Base-by-base conservation (phyloP, 441 rosid genomes). In the Geranium incanum region DNA sequence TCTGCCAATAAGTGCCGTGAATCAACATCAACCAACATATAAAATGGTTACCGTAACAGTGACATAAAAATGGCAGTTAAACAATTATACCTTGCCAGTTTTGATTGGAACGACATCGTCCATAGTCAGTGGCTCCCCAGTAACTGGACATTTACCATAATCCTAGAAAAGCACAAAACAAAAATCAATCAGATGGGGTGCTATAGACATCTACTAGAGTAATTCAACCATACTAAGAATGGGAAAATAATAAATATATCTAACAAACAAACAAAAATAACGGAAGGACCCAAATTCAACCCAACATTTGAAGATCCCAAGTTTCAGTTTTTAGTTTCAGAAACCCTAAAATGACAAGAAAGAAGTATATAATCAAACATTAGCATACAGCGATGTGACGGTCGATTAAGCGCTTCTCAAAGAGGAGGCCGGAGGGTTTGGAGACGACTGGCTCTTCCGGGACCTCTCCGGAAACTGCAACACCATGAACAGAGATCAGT, bases 141-240 rank as follows among this genome's bases (percentile, higher is more conserved):
- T 91, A 59, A 91, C 78, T 0, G 99, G 99, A 66, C 99, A 95
- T 79, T 89, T 95, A 73, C 97, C 99, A 80, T 76, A 88, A 78
- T 91, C 98, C 99, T 95, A 76, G 57, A 38, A 3, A 66, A 36
- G 39, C 2, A 52, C 68, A 4, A 36, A 66, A 67, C 36, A 72
- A 68, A 65, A 1, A 15, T 43, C 12, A 52, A 64, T 60, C 13
- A 62, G 15, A 37, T 41, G 12, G 60, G 12, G 38, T 11, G 33
- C 33, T 28, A 28, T 28, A 28, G 33, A 28, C 3, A 28, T 28
- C 33, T 1, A 28, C 33, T 28, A 2, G 33, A 28, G 33, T 21
- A 21, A 21, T 28, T 28, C 33, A 28, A 28, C 33, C 33, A 28
- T 28, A 7, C 52, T 45, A 45, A 45, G 2, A 45, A 45, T 45